Percentiles rank a stretch among this genome's conserved stretches.
phyloP scores from a whole-genome alignment of 2,329 filamentous ascomycete species.

The Raffaelea arxii region DNA sequence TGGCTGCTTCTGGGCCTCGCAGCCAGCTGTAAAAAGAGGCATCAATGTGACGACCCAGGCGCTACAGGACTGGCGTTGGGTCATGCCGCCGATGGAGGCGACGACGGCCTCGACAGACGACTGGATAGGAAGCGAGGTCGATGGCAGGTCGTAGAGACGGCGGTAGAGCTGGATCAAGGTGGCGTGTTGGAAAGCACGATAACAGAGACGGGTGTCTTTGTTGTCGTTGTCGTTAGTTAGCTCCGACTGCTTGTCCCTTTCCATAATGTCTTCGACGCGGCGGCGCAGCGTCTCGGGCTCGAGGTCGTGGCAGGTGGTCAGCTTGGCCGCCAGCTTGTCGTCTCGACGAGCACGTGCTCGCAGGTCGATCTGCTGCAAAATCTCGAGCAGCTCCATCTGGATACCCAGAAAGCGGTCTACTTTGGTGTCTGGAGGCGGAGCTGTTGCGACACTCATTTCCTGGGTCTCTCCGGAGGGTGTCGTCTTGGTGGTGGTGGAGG shows the following conservation, averaged over 20 bases:
- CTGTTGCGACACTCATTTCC: not conserved
- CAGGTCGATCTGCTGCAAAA: conserved; percentile 8
- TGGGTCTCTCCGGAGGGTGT: not conserved
- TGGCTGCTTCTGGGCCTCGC: conserved; percentile 3
- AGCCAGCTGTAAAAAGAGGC: conserved; percentile 9
- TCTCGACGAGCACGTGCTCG: not conserved
- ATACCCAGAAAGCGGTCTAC: conserved; percentile 10
- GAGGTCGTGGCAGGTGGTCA: too few species aligned
- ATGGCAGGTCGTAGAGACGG: conserved; percentile 8
- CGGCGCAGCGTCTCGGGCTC: not conserved
- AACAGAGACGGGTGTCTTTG: conserved; percentile 7
- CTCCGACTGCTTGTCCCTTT: not conserved
- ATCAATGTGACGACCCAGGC: conserved; percentile 8
- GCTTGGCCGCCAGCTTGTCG: not conserved
- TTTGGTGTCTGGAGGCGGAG: not conserved
- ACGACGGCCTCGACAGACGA: conserved; percentile 3
- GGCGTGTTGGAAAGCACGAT: conserved; percentile 9
- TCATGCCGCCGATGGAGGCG: conserved; percentile 6
- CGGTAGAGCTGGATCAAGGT: conserved; percentile 11
- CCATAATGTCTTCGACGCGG: not conserved
- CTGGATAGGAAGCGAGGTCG: conserved; percentile 4
- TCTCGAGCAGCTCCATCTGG: conserved; percentile 7
- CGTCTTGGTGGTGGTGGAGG: not conserved
- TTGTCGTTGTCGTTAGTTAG: not conserved
- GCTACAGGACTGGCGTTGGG: conserved; percentile 6